Evolutionary conservation across 2,329 filamentous ascomycete species (phyloP).

Genomic region (Monosporascus sp.): DNA sequence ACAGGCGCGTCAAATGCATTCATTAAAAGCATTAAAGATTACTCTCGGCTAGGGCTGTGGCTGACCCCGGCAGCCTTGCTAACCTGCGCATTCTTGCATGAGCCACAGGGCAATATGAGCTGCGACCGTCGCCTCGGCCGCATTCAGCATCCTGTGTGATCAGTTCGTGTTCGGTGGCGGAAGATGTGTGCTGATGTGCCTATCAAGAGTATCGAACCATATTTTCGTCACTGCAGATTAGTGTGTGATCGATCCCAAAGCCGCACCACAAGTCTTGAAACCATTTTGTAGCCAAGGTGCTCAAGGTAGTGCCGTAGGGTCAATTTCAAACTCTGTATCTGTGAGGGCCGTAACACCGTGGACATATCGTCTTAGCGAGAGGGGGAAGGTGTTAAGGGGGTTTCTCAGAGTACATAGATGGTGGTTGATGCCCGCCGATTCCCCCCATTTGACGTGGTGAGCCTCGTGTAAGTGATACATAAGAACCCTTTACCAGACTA

Average conservation of each 20-base stretch:
- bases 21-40: background rate
- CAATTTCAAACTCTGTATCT: background rate
- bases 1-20: too few species aligned
- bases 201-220: background rate
- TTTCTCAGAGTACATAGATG: background rate
- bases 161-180: background rate
- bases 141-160: background rate
- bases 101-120: background rate
- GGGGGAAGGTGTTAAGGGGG: background rate
- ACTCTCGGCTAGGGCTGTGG: background rate
- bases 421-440: background rate
- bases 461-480: background rate
- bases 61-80: background rate
- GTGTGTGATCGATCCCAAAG: background rate
- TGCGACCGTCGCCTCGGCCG: background rate
- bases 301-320: background rate
- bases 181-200: background rate
- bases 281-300: background rate
- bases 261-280: background rate
- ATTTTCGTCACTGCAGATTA: background rate
- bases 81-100: background rate
- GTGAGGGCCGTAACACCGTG: background rate
- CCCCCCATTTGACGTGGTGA: background rate
- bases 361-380: background rate
- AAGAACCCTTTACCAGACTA: background rate